A percentile compares a stretch with the other conserved stretches of the same genome.
These are phyloP conservation scores for Diaporthe ilicicola DNA, from an alignment of 2,329 filamentous ascomycete species.

Conservation along the genomic window DNA sequence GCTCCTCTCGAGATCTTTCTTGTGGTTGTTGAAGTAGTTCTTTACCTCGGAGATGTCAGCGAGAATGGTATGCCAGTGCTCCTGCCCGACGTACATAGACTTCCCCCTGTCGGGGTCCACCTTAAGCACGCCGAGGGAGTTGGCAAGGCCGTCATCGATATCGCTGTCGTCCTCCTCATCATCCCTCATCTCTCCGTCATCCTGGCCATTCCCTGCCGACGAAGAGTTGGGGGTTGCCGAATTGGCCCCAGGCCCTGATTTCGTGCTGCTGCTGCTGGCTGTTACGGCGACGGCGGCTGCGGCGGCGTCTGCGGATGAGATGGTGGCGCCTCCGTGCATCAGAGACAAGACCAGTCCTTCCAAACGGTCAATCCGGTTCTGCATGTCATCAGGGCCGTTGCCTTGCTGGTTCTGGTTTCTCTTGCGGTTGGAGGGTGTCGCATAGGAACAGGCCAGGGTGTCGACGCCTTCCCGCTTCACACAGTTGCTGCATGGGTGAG, in stretches of 20 bases:
- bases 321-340: conserved; percentile 82
- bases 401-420: conserved; percentile 73
- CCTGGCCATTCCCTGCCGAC: conserved; percentile 60
- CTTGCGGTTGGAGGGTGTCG: conserved; percentile 73
- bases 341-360: conserved; percentile 91
- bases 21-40: conserved; percentile 85
- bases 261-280: conserved; percentile 41
- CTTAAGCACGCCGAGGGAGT: conserved; percentile 83
- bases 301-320: conserved; percentile 47
- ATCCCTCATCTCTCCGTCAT: conserved; percentile 60
- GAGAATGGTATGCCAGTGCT: conserved; percentile 84
- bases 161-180: conserved; percentile 73
- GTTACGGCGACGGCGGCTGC: conserved; percentile 41
- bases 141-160: conserved; percentile 72
- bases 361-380: conserved; percentile 94
- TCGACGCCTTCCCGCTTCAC: conserved; percentile 88
- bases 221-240: conserved; percentile 55
- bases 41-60: conserved; percentile 91
- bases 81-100: conserved; percentile 82
- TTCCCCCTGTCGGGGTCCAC: conserved; percentile 81
- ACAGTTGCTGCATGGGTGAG: conserved; percentile 92
- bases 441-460: conserved; percentile 85
- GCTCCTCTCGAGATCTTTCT: conserved; percentile 87
- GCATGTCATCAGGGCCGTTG: conserved; percentile 89
- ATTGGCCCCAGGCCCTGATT: conserved; percentile 42